Conservation (phyloP, 2,329 filamentous ascomycete genomes). For the Trichoderma breve region DNA sequence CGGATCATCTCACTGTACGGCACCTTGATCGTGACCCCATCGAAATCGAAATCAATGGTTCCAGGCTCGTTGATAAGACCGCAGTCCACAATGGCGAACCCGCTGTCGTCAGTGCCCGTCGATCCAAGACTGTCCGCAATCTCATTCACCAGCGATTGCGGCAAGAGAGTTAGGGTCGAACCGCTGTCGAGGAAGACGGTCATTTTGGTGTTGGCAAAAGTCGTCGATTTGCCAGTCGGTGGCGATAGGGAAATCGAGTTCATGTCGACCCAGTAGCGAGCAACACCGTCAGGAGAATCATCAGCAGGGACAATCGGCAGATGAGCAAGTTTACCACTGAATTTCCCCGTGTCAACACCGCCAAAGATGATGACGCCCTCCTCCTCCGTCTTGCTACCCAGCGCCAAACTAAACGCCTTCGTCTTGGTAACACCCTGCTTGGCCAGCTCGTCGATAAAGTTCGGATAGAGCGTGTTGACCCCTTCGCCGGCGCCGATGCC, state of each 20-base stretch:
- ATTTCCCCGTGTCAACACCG: slow-evolving; percentile 65
- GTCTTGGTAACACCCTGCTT: slow-evolving; percentile 55
- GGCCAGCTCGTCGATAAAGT: slow-evolving; percentile 51
- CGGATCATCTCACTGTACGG: slow-evolving; percentile 50
- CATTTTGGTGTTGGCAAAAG: slow-evolving; percentile 39
- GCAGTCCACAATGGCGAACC: slow-evolving; percentile 50
- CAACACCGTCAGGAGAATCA: slow-evolving; percentile 53
- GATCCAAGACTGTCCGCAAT: slow-evolving; percentile 52
- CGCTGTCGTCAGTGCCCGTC: slow-evolving; percentile 36
- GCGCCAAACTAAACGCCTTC: slow-evolving; percentile 63
- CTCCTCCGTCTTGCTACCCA: slow-evolving; percentile 59
- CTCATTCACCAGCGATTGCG: slow-evolving; percentile 50
- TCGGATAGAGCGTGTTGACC: slow-evolving; percentile 47
- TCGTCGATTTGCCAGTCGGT: slow-evolving; percentile 27
- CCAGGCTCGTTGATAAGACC: slow-evolving; percentile 39
- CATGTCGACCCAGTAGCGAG: slow-evolving; percentile 54
- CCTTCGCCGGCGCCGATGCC: slow-evolving; percentile 68
- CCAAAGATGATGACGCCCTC: slow-evolving; percentile 67
- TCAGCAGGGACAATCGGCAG: slow-evolving; percentile 60
- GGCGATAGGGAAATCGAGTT: slow-evolving; percentile 43
- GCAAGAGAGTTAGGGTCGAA: slow-evolving; percentile 66
- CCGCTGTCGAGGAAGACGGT: slow-evolving; percentile 70
- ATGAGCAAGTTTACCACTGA: slow-evolving; percentile 55
- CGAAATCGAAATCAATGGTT: slow-evolving; percentile 50
- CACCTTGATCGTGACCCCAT: slow-evolving; percentile 47